These are phyloP conservation scores for Starmerella khaoyaiensis DNA, from an alignment of 805 yeast genomes.

Conservation along the genomic window DNA sequence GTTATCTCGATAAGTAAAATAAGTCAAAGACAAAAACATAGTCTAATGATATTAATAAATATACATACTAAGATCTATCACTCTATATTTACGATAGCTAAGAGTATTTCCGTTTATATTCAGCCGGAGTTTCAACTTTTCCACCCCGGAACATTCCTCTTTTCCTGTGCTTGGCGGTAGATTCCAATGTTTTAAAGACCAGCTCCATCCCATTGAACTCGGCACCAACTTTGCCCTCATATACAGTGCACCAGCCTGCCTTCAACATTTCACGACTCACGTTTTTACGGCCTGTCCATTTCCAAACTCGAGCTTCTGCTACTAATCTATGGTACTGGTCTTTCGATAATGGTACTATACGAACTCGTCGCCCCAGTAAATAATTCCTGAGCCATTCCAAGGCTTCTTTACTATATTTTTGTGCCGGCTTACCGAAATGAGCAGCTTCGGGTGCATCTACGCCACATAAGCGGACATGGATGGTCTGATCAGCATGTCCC, in stretches of 20 bases:
- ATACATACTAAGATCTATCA: too few species aligned
- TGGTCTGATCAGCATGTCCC: conserved; percentile 46
- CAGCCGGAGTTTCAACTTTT: conserved; percentile 58
- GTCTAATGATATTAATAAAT: too few species aligned
- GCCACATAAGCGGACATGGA: conserved; percentile 76
- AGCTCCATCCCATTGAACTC: conserved; percentile 73
- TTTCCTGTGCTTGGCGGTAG: conserved; percentile 40
- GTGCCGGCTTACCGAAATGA: conserved; percentile 89
- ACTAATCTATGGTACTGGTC: conserved; percentile 90
- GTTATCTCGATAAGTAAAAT: conserved; percentile 7
- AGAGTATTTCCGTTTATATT: conserved; percentile 40
- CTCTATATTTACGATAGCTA: too few species aligned
- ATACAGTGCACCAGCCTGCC: conserved; percentile 73
- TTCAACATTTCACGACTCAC: conserved; percentile 79
- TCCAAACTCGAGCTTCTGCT: conserved; percentile 51
- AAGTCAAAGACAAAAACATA: too few species aligned
- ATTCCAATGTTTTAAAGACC: conserved; percentile 47
- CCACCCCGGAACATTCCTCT: conserved; percentile 55
- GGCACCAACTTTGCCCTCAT: conserved; percentile 68
- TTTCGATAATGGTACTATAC: conserved; percentile 61
- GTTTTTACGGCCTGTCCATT: conserved; percentile 59
- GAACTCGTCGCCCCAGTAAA: conserved; percentile 52
- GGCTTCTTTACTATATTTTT: conserved; percentile 77
- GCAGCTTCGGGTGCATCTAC: conserved; percentile 95
- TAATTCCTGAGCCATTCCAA: conserved; percentile 58